A percentile compares a stretch with the other conserved stretches of the same genome.
These are phyloP conservation scores for Saksenaea oblongispora DNA, from an alignment of 371 early-diverging fungal species.

Conservation along the genomic window DNA sequence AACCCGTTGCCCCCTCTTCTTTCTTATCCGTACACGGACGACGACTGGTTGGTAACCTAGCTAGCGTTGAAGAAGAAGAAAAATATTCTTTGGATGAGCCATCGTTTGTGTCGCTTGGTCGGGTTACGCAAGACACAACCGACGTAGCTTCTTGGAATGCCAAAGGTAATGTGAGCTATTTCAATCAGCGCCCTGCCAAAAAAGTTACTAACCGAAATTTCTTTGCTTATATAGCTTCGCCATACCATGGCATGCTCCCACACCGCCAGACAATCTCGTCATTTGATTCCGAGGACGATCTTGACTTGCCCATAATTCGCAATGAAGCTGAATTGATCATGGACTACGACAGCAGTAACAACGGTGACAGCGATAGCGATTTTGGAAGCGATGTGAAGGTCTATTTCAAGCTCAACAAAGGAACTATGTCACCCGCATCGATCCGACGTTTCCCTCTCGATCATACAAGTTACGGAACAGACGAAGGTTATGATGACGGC, in stretches of 20 bases:
- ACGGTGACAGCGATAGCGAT: slow-evolving; percentile 15
- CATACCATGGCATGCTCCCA: slow-evolving; percentile 4
- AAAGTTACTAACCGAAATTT: neutral
- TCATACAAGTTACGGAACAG: slow-evolving; percentile 17
- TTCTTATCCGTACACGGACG: slow-evolving; percentile 17
- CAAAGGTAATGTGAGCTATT: neutral
- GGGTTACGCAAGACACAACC: neutral
- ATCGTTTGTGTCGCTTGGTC: neutral
- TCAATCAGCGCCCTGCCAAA: neutral
- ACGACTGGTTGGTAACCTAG: neutral
- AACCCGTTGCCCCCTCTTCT: slow-evolving; percentile 27
- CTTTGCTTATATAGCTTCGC: neutral
- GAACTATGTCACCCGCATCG: slow-evolving; percentile 3
- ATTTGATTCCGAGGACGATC: slow-evolving; percentile 5
- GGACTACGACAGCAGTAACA: slow-evolving; percentile 11
- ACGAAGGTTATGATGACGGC: slow-evolving; percentile 42
- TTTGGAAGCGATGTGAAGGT: slow-evolving; percentile 13
- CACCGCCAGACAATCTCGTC: slow-evolving; percentile 5
- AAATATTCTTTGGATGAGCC: neutral
- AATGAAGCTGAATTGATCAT: slow-evolving; percentile 20
- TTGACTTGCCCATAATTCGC: slow-evolving; percentile 12
- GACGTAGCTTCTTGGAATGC: slow-evolving; percentile 16
- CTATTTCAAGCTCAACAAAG: slow-evolving; percentile 13
- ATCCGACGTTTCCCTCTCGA: slow-evolving; percentile 16
- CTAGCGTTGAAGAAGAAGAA: slow-evolving; percentile 31